Evolutionary conservation across 176 grass and related monocot genomes (phyloP).

Genomic region (Cenchrus americanus): DNA sequence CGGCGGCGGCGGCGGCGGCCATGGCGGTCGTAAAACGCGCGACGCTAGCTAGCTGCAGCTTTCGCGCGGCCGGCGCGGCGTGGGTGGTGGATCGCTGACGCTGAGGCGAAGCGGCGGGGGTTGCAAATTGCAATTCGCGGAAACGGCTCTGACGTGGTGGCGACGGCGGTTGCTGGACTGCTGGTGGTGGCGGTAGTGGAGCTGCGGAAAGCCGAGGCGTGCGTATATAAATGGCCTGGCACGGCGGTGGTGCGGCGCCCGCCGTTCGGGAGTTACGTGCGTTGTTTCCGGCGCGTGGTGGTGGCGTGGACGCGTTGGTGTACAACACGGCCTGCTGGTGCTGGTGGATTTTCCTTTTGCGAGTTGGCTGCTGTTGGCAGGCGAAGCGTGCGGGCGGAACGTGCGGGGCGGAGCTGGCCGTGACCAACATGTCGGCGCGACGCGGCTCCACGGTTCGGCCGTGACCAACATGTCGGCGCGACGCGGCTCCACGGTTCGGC

Average conservation of each 20-base stretch:
- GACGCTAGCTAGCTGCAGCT: neutral
- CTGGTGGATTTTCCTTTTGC: neutral
- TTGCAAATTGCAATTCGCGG: neutral
- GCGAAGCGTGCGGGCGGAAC: neutral
- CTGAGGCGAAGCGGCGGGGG: too few species aligned
- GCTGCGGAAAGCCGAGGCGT: neutral
- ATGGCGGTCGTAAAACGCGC: neutral
- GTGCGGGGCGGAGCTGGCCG: neutral
- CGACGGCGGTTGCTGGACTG: neutral
- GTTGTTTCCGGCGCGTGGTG: slow-evolving; percentile 43
- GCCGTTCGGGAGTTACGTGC: slow-evolving; percentile 35
- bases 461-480: neutral
- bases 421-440: neutral
- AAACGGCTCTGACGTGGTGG: slow-evolving; percentile 8
- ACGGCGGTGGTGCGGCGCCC: neutral
- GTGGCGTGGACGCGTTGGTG: slow-evolving; percentile 12
- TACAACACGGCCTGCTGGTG: neutral
- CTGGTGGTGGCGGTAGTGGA: neutral
- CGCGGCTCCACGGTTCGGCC: neutral
- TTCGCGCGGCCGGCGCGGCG: too few species aligned
- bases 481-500: neutral
- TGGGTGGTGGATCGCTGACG: neutral
- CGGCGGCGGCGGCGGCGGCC: slow-evolving; percentile 26
- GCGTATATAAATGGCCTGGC: slow-evolving; percentile 24
- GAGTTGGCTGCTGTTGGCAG: neutral